Base-by-base conservation (phyloP, 2,329 filamentous ascomycete species). In the Pseudopyrenochaeta lycopersici region DNA sequence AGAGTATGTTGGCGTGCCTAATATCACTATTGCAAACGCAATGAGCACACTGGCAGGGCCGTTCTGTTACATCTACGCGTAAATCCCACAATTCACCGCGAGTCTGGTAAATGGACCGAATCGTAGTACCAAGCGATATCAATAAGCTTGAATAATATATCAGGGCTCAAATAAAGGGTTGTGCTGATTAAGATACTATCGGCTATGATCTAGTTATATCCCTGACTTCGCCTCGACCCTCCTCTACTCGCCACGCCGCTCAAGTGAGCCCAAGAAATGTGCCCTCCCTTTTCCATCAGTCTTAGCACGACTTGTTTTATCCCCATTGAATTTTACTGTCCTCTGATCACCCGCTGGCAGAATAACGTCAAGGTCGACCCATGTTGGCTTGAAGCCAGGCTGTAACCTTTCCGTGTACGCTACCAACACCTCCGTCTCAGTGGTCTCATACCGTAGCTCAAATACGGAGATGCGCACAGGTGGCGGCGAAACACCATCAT, bases 401-500 rank as follows among this genome's bases (percentile, higher is more conserved):
- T 71, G 67, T 7, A 77, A 57, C 20, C 76, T 71, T n/a, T 73
- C 70, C 17, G 64, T 60, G n/a, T 82, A 78, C 1, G 68, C 65
- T 1, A 85, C 77, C 30, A 61, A 54, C 0, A 86, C 73, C 49
- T 79, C 76, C 11, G 77, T 74, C 2, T 77, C 73, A 0, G 78
- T 81, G 1, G 78, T 60, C 23, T 33, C 46, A 31, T 72, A 73
- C 14, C 44, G 58, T 27, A 73, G 14, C 7, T 51, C 56, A 33
- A 75, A 75, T 0, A 50, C 46, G 0, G 70, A 73, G 11, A 74
- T 67, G 32, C 56, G 63, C 1, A 62, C 71, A 4, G 68, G 67
- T 15, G 71, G 63, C 35, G 78, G 76, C 7, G 82, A 81, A 23
- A 85, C 78, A 0, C 84, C 84, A 68, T 87, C 84, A 55, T 87